A percentile compares a stretch with the other conserved stretches of the same genome.
phyloP scores from a whole-genome alignment of 352 stramenopile species.

The Pythium oligandrum region DNA sequence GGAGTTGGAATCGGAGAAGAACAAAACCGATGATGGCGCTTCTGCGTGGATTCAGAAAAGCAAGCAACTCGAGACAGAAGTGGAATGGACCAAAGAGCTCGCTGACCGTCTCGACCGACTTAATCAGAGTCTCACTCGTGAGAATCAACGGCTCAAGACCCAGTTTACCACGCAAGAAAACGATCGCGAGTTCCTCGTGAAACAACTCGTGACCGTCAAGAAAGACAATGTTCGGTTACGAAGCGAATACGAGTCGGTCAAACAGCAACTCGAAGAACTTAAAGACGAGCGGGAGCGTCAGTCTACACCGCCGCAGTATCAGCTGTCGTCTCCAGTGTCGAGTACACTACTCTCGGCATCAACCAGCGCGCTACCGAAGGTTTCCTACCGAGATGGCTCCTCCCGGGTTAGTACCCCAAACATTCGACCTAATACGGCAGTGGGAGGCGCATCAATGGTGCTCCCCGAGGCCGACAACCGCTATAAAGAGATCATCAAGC shows the following conservation, averaged over 20 bases:
- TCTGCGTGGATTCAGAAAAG: slow-evolving; percentile 90
- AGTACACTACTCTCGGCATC: slow-evolving; percentile 27
- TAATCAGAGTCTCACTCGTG: slow-evolving; percentile 85
- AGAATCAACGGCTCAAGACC: slow-evolving; percentile 87
- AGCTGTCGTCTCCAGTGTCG: not conserved
- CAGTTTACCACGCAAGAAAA: slow-evolving; percentile 92
- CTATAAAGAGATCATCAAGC: slow-evolving; percentile 93
- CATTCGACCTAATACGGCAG: slow-evolving; percentile 24
- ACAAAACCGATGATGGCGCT: slow-evolving; percentile 87
- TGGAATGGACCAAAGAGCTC: slow-evolving; percentile 89
- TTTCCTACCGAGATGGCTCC: not conserved
- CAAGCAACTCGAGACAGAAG: slow-evolving; percentile 85
- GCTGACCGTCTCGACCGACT: slow-evolving; percentile 85
- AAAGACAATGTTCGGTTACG: slow-evolving; percentile 88
- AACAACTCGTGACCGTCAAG: slow-evolving; percentile 88
- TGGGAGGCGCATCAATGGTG: not conserved
- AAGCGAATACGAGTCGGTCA: slow-evolving; percentile 47
- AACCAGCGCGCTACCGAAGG: slow-evolving; percentile 18
- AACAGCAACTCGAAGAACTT: slow-evolving; percentile 47
- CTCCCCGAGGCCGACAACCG: slow-evolving; percentile 53
- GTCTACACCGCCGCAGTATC: slow-evolving; percentile 5
- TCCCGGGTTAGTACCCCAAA: slow-evolving; percentile 1
- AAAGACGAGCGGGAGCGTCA: slow-evolving; percentile 33
- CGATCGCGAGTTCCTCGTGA: slow-evolving; percentile 91
- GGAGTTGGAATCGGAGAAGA: slow-evolving; percentile 90